Conservation (phyloP, 2,329 filamentous ascomycete genomes). For the Tolypocladium tundrense region DNA sequence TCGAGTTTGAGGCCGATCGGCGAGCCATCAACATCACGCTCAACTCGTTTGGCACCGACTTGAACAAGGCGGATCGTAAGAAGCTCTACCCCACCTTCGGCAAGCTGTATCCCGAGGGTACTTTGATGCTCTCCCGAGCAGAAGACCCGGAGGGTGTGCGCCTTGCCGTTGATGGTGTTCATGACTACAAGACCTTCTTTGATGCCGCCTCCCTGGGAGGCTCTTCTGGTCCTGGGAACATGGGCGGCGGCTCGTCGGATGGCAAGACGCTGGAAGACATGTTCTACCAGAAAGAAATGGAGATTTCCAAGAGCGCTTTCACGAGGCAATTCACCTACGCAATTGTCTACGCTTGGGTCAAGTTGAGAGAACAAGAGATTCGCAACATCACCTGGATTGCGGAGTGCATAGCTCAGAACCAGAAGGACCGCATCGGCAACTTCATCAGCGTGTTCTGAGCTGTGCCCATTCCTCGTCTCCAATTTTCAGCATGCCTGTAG, state of each 20-base stretch:
- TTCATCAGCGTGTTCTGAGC: constrained; percentile 93
- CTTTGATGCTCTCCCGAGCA: constrained; percentile 84
- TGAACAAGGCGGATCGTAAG: constrained; percentile 85
- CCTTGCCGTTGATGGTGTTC: constrained; percentile 83
- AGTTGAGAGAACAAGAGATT: constrained; percentile 97
- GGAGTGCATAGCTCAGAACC: constrained; percentile 98
- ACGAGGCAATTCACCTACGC: constrained; percentile 92
- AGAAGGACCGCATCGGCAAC: constrained; percentile 97
- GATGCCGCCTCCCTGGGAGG: constrained; percentile 76
- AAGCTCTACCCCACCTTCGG: constrained; percentile 95
- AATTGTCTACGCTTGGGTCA: constrained; percentile 96
- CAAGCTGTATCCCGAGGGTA: constrained; percentile 85
- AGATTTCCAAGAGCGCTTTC: constrained; percentile 89
- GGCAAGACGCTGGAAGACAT: constrained; percentile 90
- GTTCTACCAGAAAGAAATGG: constrained; percentile 99
- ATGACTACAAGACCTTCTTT: constrained; percentile 93
- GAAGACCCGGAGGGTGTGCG: constrained; percentile 92
- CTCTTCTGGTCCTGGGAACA: constrained; percentile 66
- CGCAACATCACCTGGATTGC: constrained; percentile 99
- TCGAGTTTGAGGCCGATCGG: constrained; percentile 94
- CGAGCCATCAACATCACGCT: constrained; percentile 98
- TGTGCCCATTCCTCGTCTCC: constrained; percentile 6
- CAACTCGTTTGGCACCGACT: constrained; percentile 95
- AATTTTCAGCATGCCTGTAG: constrained; percentile 29
- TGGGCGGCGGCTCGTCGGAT: constrained; percentile 69